A percentile compares a stretch with the other conserved stretches of the same genome.
Conservation (phyloP, 2,329 filamentous ascomycete genomes). For the Ramularia endophylla region DNA sequence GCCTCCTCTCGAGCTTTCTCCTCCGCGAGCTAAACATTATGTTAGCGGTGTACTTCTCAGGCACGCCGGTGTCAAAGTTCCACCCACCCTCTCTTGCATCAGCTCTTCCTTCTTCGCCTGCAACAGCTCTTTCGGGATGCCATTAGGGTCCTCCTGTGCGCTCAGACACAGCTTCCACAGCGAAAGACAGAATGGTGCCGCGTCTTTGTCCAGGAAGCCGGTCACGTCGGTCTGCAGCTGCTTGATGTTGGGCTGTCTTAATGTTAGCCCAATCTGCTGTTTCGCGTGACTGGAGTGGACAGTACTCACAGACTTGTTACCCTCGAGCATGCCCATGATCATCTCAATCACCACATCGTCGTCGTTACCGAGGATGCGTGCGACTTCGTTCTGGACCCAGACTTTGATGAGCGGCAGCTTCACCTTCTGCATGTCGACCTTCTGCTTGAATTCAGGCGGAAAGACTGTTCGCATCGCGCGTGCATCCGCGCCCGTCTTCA, state of each 20-base stretch:
- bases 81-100: constrained; percentile 80
- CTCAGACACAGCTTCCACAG: constrained; percentile 89
- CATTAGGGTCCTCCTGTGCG: constrained; percentile 79
- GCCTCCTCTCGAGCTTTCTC: constrained; percentile 74
- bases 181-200: constrained; percentile 82
- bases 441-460: constrained; percentile 84
- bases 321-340: constrained; percentile 64
- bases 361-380: constrained; percentile 81
- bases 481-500: constrained; percentile 70
- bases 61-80: not conserved
- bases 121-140: constrained; percentile 87
- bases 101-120: constrained; percentile 96
- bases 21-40: constrained; percentile 60
- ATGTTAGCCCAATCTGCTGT: constrained; percentile 1
- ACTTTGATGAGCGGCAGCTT: constrained; percentile 98
- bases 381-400: constrained; percentile 91
- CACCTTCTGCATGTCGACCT: constrained; percentile 96
- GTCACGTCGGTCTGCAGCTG: constrained; percentile 89
- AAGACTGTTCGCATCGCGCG: constrained; percentile 89
- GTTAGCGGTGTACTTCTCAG: constrained; percentile 16
- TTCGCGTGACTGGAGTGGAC: not conserved
- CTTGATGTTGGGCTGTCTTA: constrained; percentile 61
- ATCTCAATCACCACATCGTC: constrained; percentile 96
- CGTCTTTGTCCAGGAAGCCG: constrained; percentile 92
- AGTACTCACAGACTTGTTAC: constrained; percentile 63